Conservation (phyloP, 2,329 filamentous ascomycete species). For the Trichoderma cornu-damae region DNA sequence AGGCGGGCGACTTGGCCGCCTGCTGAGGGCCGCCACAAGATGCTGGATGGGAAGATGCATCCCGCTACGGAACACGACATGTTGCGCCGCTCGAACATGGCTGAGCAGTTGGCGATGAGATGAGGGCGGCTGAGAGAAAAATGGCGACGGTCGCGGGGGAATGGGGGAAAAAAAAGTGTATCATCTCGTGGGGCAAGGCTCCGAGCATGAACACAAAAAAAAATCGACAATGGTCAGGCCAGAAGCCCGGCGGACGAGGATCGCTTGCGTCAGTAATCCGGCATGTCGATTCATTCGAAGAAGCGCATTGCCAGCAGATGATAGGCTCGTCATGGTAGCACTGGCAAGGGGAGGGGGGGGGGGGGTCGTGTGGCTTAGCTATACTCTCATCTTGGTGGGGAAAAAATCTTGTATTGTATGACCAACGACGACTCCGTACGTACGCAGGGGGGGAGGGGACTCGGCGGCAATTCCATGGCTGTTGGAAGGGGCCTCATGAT, state of each 20-base stretch:
- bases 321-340: background rate
- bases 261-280: background rate
- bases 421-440: background rate
- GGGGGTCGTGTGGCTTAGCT: constrained; percentile 11
- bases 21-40: background rate
- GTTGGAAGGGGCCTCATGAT: too few relatives aligned
- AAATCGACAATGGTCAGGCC: background rate
- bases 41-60: background rate
- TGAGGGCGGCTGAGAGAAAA: background rate
- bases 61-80: background rate
- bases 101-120: background rate
- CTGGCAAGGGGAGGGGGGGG: too few relatives aligned
- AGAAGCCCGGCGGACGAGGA: background rate
- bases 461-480: background rate
- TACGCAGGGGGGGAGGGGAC: background rate
- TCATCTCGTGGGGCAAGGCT: background rate
- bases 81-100: background rate
- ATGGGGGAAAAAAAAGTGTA: background rate
- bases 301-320: background rate
- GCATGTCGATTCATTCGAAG: background rate
- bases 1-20: background rate
- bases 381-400: background rate
- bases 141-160: background rate
- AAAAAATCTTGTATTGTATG: too few relatives aligned
- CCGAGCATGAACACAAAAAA: background rate